A percentile compares a stretch with the other conserved stretches of the same genome.
Conservation (phyloP, 805 yeast genomes). For the Candida ficus region DNA sequence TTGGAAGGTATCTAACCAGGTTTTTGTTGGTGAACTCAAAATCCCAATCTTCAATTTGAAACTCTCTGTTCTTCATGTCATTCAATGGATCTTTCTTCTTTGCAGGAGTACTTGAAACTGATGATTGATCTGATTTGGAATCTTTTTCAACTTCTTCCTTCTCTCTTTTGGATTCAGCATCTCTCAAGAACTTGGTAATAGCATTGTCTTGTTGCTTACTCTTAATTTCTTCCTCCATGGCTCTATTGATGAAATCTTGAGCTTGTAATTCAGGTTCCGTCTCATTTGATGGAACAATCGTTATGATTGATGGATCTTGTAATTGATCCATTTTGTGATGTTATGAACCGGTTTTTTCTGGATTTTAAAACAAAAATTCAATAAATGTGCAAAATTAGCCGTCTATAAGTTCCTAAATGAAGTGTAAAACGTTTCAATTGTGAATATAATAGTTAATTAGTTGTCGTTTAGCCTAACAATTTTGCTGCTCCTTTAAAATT, state of each 20-base stretch:
- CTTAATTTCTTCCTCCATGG: conserved; percentile 9
- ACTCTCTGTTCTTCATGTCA: conserved; percentile 12
- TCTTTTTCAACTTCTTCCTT: conserved; percentile 17
- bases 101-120: neutral
- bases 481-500: conserved; percentile 10
- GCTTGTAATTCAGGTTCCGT: conserved; percentile 3
- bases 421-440: too few species aligned
- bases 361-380: too few species aligned
- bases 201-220: conserved; percentile 16
- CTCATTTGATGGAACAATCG: conserved; percentile 5
- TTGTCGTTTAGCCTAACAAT: too few species aligned
- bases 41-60: conserved; percentile 20
- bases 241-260: conserved; percentile 8
- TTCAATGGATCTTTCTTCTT: conserved; percentile 7
- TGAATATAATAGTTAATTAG: too few species aligned
- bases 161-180: conserved; percentile 23
- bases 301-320: conserved; percentile 20
- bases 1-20: conserved; percentile 19
- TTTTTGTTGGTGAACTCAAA: conserved; percentile 10
- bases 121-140: conserved; percentile 1
- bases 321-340: conserved; percentile 14
- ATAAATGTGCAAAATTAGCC: too few species aligned
- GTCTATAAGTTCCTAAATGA: too few species aligned
- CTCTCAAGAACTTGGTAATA: conserved; percentile 21
- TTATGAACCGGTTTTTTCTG: too few species aligned